phyloP scores from a whole-genome alignment of 805 yeast genomes.

The Lachancea quebecensis region DNA sequence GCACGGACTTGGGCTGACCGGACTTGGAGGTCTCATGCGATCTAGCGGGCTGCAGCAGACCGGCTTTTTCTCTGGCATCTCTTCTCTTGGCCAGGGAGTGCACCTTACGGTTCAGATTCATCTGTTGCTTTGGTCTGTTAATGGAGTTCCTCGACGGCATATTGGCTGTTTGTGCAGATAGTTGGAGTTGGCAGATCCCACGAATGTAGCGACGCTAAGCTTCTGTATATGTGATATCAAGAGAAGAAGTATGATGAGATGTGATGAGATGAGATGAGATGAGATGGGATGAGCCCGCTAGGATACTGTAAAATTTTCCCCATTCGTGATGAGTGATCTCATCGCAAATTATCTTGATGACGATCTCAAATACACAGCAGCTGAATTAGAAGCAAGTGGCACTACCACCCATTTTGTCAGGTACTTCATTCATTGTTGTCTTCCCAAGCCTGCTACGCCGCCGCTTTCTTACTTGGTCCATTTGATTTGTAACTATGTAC shows the following conservation, averaged over 20 bases:
- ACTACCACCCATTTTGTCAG: no score
- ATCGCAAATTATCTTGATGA: no score
- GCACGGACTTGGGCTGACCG: slow-evolving; percentile 36
- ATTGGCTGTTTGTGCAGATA: not conserved
- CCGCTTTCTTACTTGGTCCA: no score
- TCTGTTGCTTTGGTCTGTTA: slow-evolving; percentile 67
- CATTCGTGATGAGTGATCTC: not conserved
- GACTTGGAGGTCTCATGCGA: slow-evolving; percentile 39
- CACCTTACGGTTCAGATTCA: slow-evolving; percentile 45
- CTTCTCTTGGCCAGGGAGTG: slow-evolving; percentile 48
- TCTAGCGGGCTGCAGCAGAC: slow-evolving; percentile 39
- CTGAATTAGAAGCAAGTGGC: no score
- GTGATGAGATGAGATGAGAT: slow-evolving; percentile 5
- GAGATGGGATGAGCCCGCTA: slow-evolving; percentile 15
- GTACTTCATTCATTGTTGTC: no score
- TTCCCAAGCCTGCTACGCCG: no score
- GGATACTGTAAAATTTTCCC: slow-evolving; percentile 2
- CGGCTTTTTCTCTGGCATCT: slow-evolving; percentile 42
- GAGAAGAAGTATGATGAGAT: not conserved
- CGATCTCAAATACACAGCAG: no score
- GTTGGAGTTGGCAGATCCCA: no score
- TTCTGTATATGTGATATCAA: not conserved
- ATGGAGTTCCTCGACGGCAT: slow-evolving; percentile 83
- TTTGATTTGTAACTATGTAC: no score
- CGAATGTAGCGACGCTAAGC: not conserved